Evolutionary conservation across 2,329 filamentous ascomycete genomes (phyloP).

Genomic region (Tolypocladium album): DNA sequence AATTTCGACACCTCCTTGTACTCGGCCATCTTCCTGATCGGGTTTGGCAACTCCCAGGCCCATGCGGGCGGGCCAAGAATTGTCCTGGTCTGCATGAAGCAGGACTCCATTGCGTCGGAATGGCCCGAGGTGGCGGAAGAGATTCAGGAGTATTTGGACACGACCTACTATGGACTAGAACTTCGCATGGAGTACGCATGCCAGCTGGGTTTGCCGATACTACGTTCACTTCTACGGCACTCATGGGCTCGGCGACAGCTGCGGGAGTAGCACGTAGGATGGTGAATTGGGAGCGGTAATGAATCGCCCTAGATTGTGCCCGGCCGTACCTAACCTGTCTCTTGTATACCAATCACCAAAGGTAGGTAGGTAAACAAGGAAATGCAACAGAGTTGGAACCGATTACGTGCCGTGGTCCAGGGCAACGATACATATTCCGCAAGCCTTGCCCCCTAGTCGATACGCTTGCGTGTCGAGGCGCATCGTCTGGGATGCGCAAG

Average conservation of each 20-base stretch:
- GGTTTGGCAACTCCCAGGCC: neutral
- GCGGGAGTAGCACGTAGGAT: neutral
- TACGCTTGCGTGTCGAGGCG: too few relatives aligned
- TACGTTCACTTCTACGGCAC: neutral
- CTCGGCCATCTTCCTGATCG: neutral
- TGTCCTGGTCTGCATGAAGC: neutral
- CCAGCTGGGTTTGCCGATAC: neutral
- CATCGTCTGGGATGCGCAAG: too few relatives aligned
- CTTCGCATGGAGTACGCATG: neutral
- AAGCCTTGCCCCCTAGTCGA: too few relatives aligned
- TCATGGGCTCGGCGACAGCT: neutral
- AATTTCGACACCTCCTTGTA: neutral
- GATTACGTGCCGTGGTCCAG: too few relatives aligned
- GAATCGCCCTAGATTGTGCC: too few relatives aligned
- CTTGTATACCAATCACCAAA: too few relatives aligned
- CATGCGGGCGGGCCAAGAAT: neutral
- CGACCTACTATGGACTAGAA: neutral
- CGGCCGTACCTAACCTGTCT: too few relatives aligned
- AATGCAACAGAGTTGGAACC: conserved; percentile 1
- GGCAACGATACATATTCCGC: too few relatives aligned
- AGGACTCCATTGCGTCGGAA: neutral
- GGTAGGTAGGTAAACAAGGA: neutral
- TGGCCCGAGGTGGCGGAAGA: neutral
- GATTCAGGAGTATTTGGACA: neutral
- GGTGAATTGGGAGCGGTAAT: neutral